These are phyloP conservation scores for Cryptococcus sp. DNA, from an alignment of 1,284 basidiomycete species.

Conservation along the genomic window DNA sequence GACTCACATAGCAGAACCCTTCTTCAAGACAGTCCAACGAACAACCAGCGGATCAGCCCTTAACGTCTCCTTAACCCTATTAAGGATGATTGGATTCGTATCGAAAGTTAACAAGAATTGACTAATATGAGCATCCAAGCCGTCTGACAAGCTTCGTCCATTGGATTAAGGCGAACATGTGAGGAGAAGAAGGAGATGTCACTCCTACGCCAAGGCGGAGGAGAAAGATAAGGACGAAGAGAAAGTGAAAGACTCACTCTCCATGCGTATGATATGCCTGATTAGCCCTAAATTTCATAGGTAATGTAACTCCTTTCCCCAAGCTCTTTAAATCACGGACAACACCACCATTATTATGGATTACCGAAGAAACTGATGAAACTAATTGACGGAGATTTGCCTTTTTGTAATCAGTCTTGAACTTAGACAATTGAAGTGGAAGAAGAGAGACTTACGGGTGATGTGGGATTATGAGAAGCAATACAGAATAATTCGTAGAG, in stretches of 20 bases:
- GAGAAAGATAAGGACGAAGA: too few species aligned
- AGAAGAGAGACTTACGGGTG: constrained; percentile 32
- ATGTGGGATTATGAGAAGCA: constrained; percentile 43
- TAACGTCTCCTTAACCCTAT: constrained; percentile 40
- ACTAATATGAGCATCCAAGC: constrained; percentile 13
- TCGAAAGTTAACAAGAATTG: constrained; percentile 48
- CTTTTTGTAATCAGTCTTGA: constrained; percentile 16
- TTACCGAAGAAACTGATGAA: constrained; percentile 35
- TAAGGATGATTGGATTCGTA: constrained; percentile 44
- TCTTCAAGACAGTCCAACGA: constrained; percentile 40
- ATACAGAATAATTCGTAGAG: constrained; percentile 50
- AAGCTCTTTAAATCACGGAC: constrained; percentile 43
- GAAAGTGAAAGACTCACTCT: constrained; percentile 39
- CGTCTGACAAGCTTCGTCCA: neutral
- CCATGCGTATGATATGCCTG: constrained; percentile 45
- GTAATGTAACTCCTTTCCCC: constrained; percentile 38
- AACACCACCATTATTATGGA: constrained; percentile 43
- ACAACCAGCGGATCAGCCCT: constrained; percentile 43
- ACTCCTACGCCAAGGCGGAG: neutral
- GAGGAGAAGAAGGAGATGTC: neutral
- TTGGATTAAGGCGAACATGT: neutral
- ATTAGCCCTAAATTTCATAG: constrained; percentile 41
- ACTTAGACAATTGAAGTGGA: neutral
- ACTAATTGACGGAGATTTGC: constrained; percentile 43
- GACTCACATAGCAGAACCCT: constrained; percentile 35